Evolutionary conservation across 441 rosid species (phyloP).

Genomic region (Arabidopsis lyrata): DNA sequence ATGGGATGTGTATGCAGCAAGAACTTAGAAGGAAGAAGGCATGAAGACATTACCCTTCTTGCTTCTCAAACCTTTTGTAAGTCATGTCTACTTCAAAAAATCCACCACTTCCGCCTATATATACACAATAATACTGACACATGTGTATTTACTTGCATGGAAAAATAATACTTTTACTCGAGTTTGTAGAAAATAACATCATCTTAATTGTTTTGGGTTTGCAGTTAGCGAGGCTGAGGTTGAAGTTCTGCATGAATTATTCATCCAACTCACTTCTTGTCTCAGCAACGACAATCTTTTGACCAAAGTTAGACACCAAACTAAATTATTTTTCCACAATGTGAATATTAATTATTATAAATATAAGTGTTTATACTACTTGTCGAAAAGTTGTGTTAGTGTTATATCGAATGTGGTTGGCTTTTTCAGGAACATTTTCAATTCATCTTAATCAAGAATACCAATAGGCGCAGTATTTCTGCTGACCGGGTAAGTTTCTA

Average conservation of each 20-base stretch:
- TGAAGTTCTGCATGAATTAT: conserved; percentile 33
- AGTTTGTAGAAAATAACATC: background rate
- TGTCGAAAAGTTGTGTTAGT: background rate
- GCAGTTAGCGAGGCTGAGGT: conserved; percentile 40
- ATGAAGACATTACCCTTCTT: conserved; percentile 31
- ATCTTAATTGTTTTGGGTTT: background rate
- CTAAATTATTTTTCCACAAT: background rate
- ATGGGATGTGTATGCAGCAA: conserved; percentile 38
- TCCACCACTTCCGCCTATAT: background rate
- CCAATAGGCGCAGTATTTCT: conserved; percentile 53
- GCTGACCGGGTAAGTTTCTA: conserved; percentile 61
- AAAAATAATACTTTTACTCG: background rate
- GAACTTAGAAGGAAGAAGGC: conserved; percentile 19
- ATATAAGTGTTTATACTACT: background rate
- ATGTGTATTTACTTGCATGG: conserved; percentile 10
- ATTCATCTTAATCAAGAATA: conserved; percentile 60
- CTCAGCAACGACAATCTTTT: conserved; percentile 14
- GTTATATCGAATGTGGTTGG: conserved; percentile 3
- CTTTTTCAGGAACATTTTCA: conserved; percentile 70
- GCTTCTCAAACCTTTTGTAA: conserved; percentile 43
- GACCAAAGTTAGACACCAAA: conserved; percentile 30
- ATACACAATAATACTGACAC: background rate
- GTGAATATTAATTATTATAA: background rate
- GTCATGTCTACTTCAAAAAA: background rate
- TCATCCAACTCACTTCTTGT: conserved; percentile 38